Evolutionary conservation across 2,329 filamentous ascomycete genomes (phyloP).

Genomic region (Epichloe gansuensis): DNA sequence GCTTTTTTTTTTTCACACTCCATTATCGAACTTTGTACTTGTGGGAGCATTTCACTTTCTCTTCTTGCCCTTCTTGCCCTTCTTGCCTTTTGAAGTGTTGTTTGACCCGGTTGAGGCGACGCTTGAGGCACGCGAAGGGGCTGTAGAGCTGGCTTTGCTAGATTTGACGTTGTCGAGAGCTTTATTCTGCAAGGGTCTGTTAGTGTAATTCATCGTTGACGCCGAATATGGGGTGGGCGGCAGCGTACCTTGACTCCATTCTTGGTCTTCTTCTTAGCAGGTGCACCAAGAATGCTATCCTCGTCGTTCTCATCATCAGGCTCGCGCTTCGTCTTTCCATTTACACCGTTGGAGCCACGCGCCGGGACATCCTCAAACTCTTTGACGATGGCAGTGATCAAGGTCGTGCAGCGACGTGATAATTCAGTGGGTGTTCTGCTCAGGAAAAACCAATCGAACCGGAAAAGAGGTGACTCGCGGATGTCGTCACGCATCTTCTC

Average conservation of each 20-base stretch:
- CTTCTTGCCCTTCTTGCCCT: conserved; percentile 23
- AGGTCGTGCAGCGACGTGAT: conserved; percentile 79
- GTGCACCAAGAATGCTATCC: conserved; percentile 63
- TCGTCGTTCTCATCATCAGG: conserved; percentile 74
- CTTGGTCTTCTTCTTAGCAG: conserved; percentile 84
- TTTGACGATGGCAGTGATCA: conserved; percentile 86
- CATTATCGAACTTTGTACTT: neutral
- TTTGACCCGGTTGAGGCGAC: conserved; percentile 61
- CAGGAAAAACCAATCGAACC: conserved; percentile 99
- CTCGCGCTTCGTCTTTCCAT: conserved; percentile 62
- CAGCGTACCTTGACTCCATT: conserved; percentile 65
- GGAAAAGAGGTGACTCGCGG: conserved; percentile 83
- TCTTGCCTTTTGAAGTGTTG: conserved; percentile 34
- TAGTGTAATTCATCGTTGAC: conserved; percentile 3
- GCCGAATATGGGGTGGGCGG: neutral
- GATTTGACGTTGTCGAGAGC: conserved; percentile 78
- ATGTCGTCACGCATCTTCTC: conserved; percentile 97
- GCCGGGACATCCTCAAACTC: conserved; percentile 68
- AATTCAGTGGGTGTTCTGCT: conserved; percentile 89
- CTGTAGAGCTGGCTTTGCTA: conserved; percentile 62
- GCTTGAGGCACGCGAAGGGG: conserved; percentile 76
- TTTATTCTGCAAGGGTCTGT: conserved; percentile 57
- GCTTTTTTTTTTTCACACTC: neutral
- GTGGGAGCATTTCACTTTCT: conserved; percentile 16
- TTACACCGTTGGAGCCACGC: conserved; percentile 43